Percentiles rank a stretch among this genome's conserved stretches.
Conservation (phyloP, 495 filamentous ascomycete species). For the Lasiosphaeria ovina region DNA sequence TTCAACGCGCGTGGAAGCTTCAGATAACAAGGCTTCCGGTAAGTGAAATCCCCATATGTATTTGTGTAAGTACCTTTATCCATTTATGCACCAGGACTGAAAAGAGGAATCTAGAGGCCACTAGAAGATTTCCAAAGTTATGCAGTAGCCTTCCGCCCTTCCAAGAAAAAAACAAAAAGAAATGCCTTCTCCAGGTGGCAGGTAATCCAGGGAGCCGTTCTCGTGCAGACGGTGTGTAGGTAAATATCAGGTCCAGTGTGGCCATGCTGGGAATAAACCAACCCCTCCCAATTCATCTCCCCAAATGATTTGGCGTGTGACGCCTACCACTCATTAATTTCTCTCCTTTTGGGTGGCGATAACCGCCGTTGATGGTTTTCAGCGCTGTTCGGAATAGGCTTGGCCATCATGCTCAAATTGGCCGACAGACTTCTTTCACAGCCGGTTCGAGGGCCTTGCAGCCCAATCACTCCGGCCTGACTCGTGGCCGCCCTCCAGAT, state of each 20-base stretch:
- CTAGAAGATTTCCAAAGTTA: not conserved
- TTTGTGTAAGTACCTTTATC: not conserved
- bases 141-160: not conserved
- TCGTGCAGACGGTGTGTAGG: not conserved
- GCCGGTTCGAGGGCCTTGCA: slow-evolving; percentile 3
- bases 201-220: not conserved
- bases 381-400: not conserved
- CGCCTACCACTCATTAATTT: not conserved
- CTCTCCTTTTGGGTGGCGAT: not conserved
- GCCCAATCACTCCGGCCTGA: not conserved
- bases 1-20: too few relatives aligned
- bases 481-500: slow-evolving; percentile 16
- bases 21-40: too few relatives aligned
- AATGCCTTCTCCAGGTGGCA: not conserved
- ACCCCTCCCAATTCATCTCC: not conserved
- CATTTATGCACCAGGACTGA: not conserved
- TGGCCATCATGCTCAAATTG: slow-evolving; percentile 7
- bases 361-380: not conserved
- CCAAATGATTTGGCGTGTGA: not conserved
- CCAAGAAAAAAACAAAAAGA: too few relatives aligned
- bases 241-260: not conserved
- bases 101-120: not conserved
- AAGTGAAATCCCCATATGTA: not conserved
- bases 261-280: slow-evolving; percentile 1
- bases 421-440: slow-evolving; percentile 21